Percentiles rank a stretch among this genome's conserved stretches.
phyloP scores from a whole-genome alignment of 257 asterid species.

The Capsicum rhomboideum region DNA sequence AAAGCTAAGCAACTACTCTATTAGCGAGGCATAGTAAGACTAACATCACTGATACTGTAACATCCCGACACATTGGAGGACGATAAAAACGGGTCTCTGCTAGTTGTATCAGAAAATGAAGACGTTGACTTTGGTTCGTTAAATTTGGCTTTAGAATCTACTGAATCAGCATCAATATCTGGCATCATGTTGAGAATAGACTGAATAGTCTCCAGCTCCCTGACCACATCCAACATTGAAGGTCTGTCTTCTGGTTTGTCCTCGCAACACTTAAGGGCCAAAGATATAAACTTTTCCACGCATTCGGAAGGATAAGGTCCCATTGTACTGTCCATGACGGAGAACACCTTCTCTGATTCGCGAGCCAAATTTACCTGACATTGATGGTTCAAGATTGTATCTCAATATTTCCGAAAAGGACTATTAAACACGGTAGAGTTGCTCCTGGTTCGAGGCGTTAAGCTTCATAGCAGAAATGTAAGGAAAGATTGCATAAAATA shows the following conservation, averaged over 20 bases:
- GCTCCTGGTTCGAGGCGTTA: background rate
- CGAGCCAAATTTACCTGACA: conserved; percentile 58
- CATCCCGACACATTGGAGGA: conserved; percentile 33
- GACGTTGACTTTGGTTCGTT: conserved; percentile 28
- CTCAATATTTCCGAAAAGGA: background rate
- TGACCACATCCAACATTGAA: conserved; percentile 62
- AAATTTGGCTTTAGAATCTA: conserved; percentile 27
- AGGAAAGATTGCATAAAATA: background rate
- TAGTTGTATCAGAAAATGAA: conserved; percentile 7
- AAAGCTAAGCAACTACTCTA: conserved; percentile 4
- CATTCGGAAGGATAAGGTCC: conserved; percentile 61
- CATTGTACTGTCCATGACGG: conserved; percentile 66
- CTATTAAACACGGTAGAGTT: background rate
- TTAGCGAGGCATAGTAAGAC: conserved; percentile 54
- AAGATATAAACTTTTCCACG: conserved; percentile 45
- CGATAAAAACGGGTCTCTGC: conserved; percentile 29
- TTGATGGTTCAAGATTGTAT: background rate
- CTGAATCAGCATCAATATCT: conserved; percentile 14
- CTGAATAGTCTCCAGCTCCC: conserved; percentile 56
- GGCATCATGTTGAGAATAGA: conserved; percentile 32
- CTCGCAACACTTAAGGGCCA: conserved; percentile 65
- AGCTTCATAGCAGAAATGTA: background rate
- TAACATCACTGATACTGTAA: conserved; percentile 45
- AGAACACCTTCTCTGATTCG: conserved; percentile 47
- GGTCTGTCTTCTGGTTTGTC: conserved; percentile 73